Conservation (phyloP, 148 eudicot species). For the Diospyros kaki region DNA sequence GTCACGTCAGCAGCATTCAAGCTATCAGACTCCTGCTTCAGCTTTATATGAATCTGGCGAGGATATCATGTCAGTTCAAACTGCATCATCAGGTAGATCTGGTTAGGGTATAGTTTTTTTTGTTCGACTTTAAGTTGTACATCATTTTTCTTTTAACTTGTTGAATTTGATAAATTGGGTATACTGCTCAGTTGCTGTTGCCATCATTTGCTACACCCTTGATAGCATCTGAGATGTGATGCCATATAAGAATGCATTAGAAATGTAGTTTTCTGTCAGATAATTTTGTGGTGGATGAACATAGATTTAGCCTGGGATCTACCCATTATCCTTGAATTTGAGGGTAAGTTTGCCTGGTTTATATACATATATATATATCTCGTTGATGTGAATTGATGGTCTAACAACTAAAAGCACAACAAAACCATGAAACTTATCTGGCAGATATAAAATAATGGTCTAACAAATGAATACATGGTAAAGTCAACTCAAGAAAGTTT, state of each 20-base stretch:
- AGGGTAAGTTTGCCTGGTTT: no score
- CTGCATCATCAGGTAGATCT: slow-evolving; percentile 35
- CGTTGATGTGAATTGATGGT: neutral
- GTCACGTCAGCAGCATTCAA: slow-evolving; percentile 38
- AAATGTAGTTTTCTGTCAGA: no score
- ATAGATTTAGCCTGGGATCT: neutral
- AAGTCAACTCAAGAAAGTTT: no score
- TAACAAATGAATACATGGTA: neutral
- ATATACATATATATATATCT: neutral
- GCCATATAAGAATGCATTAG: neutral
- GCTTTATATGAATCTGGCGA: slow-evolving; percentile 66
- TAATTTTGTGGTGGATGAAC: no score
- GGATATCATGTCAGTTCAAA: slow-evolving; percentile 29
- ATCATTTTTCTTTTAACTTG: neutral
- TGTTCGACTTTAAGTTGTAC: neutral
- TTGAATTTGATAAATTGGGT: neutral
- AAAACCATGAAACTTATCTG: no score
- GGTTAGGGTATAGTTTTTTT: slow-evolving; percentile 26
- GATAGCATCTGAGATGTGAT: neutral
- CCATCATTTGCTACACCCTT: neutral
- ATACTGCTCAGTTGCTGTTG: neutral
- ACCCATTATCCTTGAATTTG: neutral
- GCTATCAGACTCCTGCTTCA: slow-evolving; percentile 78
- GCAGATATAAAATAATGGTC: neutral
- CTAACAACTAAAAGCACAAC: neutral